Evolutionary conservation across 176 grass and related monocot species (phyloP).

Genomic region (Chloris gayana): DNA sequence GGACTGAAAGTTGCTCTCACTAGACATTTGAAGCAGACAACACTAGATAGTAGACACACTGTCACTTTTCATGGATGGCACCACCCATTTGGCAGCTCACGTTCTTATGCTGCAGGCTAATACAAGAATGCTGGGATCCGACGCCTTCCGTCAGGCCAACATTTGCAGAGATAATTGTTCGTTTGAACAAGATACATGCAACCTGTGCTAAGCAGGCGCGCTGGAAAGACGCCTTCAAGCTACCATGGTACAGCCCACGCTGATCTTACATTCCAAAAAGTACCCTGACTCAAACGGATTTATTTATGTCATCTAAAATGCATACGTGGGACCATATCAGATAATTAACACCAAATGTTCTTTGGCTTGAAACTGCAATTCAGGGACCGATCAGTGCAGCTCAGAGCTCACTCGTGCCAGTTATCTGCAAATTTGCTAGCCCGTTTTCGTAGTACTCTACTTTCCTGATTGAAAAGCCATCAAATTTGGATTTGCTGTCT

Average conservation of each 20-base stretch:
- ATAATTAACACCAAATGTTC: not conserved
- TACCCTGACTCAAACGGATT: not conserved
- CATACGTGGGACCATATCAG: not conserved
- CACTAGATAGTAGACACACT: not conserved
- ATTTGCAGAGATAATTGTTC: constrained; percentile 79
- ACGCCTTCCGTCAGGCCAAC: constrained; percentile 58
- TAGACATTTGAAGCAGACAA: not conserved
- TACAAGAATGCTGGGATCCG: constrained; percentile 84
- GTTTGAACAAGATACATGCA: constrained; percentile 61
- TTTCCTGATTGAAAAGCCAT: constrained; percentile 10
- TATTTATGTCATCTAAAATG: not conserved
- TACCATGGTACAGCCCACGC: constrained; percentile 63
- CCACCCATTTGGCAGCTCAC: constrained; percentile 1
- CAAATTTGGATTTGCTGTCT: not conserved
- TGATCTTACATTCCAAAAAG: constrained; percentile 4
- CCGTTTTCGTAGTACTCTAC: not conserved
- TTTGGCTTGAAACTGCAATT: not conserved
- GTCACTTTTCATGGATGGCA: not conserved
- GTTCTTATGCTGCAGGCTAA: constrained; percentile 58
- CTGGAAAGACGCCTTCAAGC: constrained; percentile 83
- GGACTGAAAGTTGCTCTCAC: not conserved
- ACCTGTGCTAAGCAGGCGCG: constrained; percentile 54
- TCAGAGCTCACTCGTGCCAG: not conserved
- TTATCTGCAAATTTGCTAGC: not conserved
- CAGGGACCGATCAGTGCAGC: not conserved